Conservation (phyloP, 2,329 filamentous ascomycete species). For the Colletotrichum zoysiae region DNA sequence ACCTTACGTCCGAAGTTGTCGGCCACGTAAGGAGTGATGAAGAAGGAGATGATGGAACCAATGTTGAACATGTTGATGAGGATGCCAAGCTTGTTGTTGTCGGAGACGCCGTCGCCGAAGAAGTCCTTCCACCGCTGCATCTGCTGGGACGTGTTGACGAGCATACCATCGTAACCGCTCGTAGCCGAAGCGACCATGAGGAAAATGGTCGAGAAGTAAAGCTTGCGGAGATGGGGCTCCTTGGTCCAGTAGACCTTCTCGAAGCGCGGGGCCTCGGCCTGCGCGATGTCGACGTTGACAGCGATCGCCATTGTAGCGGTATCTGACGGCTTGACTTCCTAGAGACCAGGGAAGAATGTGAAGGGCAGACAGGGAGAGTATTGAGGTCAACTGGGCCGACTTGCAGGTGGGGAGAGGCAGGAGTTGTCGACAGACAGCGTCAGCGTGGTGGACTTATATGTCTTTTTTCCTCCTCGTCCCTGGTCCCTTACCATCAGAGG, state of each 20-base stretch:
- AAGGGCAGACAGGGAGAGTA: constrained; percentile 14
- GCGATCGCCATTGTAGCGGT: constrained; percentile 42
- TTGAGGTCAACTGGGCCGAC: constrained; percentile 36
- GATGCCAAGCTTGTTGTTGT: constrained; percentile 60
- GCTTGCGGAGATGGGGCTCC: constrained; percentile 67
- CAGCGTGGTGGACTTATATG: constrained; percentile 33
- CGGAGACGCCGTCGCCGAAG: constrained; percentile 58
- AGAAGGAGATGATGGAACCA: constrained; percentile 61
- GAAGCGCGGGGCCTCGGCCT: constrained; percentile 62
- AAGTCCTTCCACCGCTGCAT: constrained; percentile 65
- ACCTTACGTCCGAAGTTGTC: constrained; percentile 58
- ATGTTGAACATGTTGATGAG: constrained; percentile 67
- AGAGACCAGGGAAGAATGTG: constrained; percentile 13
- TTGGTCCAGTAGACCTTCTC: constrained; percentile 68
- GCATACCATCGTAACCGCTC: constrained; percentile 72
- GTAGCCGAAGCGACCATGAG: constrained; percentile 72
- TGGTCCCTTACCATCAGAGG: background rate
- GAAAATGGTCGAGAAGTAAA: constrained; percentile 66
- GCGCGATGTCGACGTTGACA: constrained; percentile 54
- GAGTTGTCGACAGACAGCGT: background rate
- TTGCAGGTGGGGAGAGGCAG: constrained; percentile 30
- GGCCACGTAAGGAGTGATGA: constrained; percentile 60
- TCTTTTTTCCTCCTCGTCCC: constrained; percentile 4
- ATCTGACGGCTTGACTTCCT: background rate
- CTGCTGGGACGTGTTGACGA: constrained; percentile 71